Evolutionary conservation across 345 rosid genomes (phyloP).

Genomic region (Syzygium jambos): DNA sequence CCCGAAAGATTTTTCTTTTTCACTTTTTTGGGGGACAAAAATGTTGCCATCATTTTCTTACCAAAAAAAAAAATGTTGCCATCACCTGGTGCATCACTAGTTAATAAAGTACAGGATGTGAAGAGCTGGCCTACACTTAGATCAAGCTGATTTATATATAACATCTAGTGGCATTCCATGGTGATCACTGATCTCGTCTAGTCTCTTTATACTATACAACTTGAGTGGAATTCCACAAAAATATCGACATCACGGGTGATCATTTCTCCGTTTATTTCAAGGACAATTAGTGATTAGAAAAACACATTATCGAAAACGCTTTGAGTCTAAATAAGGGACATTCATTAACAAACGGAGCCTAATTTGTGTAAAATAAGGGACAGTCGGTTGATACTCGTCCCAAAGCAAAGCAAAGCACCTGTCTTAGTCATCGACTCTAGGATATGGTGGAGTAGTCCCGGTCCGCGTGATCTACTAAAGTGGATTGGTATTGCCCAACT

Average conservation of each 20-base stretch:
- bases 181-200: not conserved
- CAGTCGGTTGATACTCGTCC: not conserved
- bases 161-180: not conserved
- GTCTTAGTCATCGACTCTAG: not conserved
- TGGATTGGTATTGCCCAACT: not conserved
- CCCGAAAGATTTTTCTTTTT: not conserved
- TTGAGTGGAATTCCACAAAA: not conserved
- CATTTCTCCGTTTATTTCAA: not conserved
- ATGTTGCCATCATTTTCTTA: not conserved
- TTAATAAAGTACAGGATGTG: not conserved
- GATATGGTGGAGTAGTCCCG: not conserved
- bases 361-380: not conserved
- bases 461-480: not conserved
- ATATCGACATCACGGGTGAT: not conserved
- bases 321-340: not conserved
- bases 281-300: not conserved
- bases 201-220: not conserved
- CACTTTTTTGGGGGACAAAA: not conserved
- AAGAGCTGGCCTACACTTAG: not conserved
- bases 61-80: not conserved
- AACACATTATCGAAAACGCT: not conserved
- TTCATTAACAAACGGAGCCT: not conserved
- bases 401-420: not conserved
- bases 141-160: not conserved
- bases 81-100: not conserved